Percentiles rank a stretch among this genome's conserved stretches.
These are phyloP conservation scores for Blastobotrys raffinosifermentans DNA, from an alignment of 1,139 yeast species.

Conservation along the genomic window DNA sequence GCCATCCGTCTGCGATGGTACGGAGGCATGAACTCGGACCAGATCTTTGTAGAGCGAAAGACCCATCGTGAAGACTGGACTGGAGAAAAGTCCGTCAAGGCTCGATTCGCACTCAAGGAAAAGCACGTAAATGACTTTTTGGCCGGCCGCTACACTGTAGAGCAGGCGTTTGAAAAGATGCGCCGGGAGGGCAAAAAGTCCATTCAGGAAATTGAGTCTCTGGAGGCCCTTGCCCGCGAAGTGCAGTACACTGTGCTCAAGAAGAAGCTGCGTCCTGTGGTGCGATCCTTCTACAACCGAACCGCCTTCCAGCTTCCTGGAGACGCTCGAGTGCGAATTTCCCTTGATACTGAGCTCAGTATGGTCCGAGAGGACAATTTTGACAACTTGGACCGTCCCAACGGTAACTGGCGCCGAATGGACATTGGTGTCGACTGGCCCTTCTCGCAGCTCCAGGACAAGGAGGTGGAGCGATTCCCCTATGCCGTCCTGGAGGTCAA, in stretches of 20 bases:
- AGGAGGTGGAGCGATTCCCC: constrained; percentile 88
- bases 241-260: constrained; percentile 84
- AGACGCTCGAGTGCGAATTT: constrained; percentile 96
- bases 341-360: constrained; percentile 89
- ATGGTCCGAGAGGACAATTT: constrained; percentile 97
- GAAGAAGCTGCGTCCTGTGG: constrained; percentile 83
- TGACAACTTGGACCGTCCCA: constrained; percentile 86
- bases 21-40: constrained; percentile 93
- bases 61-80: constrained; percentile 99
- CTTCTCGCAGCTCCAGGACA: constrained; percentile 73
- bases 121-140: constrained; percentile 80
- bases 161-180: constrained; percentile 86
- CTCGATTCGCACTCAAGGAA: constrained; percentile 88
- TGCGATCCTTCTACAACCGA: constrained; percentile 93
- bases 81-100: constrained; percentile 96
- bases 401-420: constrained; percentile 95
- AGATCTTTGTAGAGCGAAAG: constrained; percentile 91
- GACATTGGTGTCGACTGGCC: constrained; percentile 98
- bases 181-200: constrained; percentile 89
- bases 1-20: constrained; percentile 98
- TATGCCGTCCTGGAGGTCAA: constrained; percentile 96
- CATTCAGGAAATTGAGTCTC: constrained; percentile 77
- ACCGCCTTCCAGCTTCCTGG: constrained; percentile 99
- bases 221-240: constrained; percentile 88
- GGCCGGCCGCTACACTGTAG: constrained; percentile 77